phyloP scores from a whole-genome alignment of 140 eudicot genomes.

The Senecio squalidus region DNA sequence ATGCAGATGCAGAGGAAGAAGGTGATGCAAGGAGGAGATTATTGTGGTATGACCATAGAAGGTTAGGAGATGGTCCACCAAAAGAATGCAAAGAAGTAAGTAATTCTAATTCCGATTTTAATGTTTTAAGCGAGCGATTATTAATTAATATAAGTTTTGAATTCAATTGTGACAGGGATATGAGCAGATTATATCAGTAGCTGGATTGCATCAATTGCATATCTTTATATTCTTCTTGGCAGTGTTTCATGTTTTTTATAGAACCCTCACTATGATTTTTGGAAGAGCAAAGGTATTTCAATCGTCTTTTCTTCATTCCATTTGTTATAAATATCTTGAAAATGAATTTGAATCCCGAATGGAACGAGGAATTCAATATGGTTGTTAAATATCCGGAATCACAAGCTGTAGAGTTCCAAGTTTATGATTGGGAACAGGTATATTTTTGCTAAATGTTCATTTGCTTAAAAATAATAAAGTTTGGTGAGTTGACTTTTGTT shows the following conservation, averaged over 20 bases:
- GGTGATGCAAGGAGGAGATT: slow-evolving; percentile 39
- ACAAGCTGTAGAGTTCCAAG: slow-evolving; percentile 62
- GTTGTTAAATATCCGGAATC: slow-evolving; percentile 82
- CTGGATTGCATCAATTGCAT: slow-evolving; percentile 86
- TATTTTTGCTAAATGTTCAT: not conserved
- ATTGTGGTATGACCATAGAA: slow-evolving; percentile 61
- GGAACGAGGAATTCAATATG: slow-evolving; percentile 89
- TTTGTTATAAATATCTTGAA: no score
- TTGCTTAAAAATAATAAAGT: no score
- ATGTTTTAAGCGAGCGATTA: not conserved
- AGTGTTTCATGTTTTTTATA: slow-evolving; percentile 71
- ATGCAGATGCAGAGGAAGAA: slow-evolving; percentile 7
- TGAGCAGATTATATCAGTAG: slow-evolving; percentile 65
- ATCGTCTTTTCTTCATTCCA: no score
- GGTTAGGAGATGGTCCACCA: slow-evolving; percentile 35
- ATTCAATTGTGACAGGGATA: slow-evolving; percentile 40
- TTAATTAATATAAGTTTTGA: not conserved
- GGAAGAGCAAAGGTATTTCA: slow-evolving; percentile 94
- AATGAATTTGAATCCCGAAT: slow-evolving; percentile 95
- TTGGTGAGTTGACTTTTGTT: no score
- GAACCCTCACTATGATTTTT: slow-evolving; percentile 67
- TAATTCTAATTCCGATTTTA: not conserved
- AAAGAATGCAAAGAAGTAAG: slow-evolving; percentile 48
- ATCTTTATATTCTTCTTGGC: slow-evolving; percentile 95
- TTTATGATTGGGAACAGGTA: slow-evolving; percentile 96